These are phyloP conservation scores for Suillus luteus DNA, from an alignment of 768 basidiomycete species.

Conservation along the genomic window DNA sequence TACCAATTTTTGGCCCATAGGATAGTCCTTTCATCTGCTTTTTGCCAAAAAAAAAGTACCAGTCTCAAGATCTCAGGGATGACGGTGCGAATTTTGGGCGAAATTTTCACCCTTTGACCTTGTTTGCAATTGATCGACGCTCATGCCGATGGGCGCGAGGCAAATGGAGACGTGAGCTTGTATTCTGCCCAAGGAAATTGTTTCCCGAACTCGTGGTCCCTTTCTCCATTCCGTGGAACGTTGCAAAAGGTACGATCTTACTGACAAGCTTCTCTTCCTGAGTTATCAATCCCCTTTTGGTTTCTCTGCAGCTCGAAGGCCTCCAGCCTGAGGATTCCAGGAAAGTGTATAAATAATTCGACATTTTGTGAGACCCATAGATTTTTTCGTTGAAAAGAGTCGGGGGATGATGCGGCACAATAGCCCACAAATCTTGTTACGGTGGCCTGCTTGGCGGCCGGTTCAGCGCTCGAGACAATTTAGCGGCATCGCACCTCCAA, in stretches of 20 bases:
- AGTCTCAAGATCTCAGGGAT: conserved; percentile 8
- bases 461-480: not conserved
- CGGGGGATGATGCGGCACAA: not conserved
- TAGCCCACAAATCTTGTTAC: not conserved
- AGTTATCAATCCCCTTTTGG: not conserved
- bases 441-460: not conserved
- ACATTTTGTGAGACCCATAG: conserved; percentile 3
- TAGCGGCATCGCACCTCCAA: conserved; percentile 3
- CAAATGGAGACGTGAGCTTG: conserved; percentile 12
- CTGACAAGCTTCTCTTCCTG: conserved; percentile 8
- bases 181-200: not conserved
- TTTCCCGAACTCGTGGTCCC: conserved; percentile 6
- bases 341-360: not conserved
- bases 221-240: conserved; percentile 11
- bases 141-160: conserved; percentile 10
- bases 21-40: conserved; percentile 17
- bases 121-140: conserved; percentile 16
- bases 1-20: conserved; percentile 7
- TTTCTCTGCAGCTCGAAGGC: not conserved
- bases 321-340: not conserved
- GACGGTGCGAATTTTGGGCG: conserved; percentile 10
- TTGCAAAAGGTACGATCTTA: conserved; percentile 16
- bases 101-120: conserved; percentile 10
- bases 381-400: not conserved
- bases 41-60: conserved; percentile 15